A percentile compares a stretch with the other conserved stretches of the same genome.
These are phyloP conservation scores for Fusarium algeriense DNA, from an alignment of 2,329 filamentous ascomycete genomes.

Conservation along the genomic window DNA sequence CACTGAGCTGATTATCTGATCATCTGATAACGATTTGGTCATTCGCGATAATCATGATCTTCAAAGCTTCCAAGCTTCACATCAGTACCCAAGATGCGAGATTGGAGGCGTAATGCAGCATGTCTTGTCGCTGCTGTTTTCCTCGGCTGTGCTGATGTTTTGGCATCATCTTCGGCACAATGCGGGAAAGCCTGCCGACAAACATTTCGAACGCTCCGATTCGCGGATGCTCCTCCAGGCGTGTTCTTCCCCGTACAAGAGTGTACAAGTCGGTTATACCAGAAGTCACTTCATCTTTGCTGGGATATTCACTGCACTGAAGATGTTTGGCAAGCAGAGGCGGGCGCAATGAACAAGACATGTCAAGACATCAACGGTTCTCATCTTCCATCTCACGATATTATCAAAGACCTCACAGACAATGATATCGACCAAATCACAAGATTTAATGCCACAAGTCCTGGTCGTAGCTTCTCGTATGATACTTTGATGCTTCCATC, in stretches of 20 bases:
- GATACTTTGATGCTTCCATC: slow-evolving; percentile 6
- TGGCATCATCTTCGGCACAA: background rate
- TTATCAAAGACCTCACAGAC: background rate
- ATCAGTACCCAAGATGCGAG: background rate
- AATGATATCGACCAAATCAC: background rate
- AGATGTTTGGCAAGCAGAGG: background rate
- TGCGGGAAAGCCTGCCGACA: slow-evolving; percentile 23
- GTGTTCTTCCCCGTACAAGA: slow-evolving; percentile 11
- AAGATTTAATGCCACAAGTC: slow-evolving; percentile 4
- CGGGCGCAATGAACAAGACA: background rate
- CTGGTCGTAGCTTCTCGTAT: background rate
- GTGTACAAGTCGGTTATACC: slow-evolving; percentile 4
- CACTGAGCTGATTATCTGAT: slow-evolving; percentile 23
- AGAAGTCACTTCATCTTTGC: slow-evolving; percentile 10
- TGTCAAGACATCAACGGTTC: background rate
- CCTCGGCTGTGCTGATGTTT: rapidly evolving
- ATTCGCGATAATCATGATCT: background rate
- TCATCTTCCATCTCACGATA: background rate
- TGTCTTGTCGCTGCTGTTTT: rapidly evolving
- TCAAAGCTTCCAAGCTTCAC: background rate
- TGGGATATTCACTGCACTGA: slow-evolving; percentile 2
- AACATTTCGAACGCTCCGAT: slow-evolving; percentile 21
- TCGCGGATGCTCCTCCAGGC: slow-evolving; percentile 10
- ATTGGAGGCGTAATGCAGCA: rapidly evolving
- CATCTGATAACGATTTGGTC: slow-evolving; percentile 13